phyloP scores from a whole-genome alignment of 331 rosid genomes.

The Quercus tomentella region DNA sequence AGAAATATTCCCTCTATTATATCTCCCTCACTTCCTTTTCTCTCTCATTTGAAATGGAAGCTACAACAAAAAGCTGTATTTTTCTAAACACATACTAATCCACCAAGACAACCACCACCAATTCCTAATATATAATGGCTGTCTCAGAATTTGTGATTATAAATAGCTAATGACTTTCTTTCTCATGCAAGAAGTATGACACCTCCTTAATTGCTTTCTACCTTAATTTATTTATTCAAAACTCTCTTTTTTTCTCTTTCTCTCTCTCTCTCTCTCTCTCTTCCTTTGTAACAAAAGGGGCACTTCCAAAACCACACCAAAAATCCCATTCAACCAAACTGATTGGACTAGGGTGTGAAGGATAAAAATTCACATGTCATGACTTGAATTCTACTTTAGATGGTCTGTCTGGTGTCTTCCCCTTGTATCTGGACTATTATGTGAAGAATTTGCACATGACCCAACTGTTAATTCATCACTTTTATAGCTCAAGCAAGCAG shows the following conservation, averaged over 20 bases:
- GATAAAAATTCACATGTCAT: slow-evolving; percentile 37
- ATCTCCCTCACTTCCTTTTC: slow-evolving; percentile 7
- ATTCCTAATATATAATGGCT: slow-evolving; percentile 20
- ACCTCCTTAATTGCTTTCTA: slow-evolving; percentile 8
- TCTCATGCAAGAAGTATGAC: slow-evolving; percentile 25
- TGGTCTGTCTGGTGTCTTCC: slow-evolving; percentile 38
- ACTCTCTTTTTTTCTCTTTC: not conserved
- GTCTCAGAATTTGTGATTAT: slow-evolving; percentile 27
- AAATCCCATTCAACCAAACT: slow-evolving; percentile 60
- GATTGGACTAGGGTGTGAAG: slow-evolving; percentile 35
- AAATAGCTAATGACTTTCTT: slow-evolving; percentile 11
- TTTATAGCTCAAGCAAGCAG: slow-evolving; percentile 54
- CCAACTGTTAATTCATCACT: slow-evolving; percentile 51
- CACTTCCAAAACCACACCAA: slow-evolving; percentile 40
- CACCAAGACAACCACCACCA: slow-evolving; percentile 33
- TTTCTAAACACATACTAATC: slow-evolving; percentile 14
- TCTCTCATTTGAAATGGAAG: slow-evolving; percentile 7
- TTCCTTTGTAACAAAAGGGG: slow-evolving; percentile 3
- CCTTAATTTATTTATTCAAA: slow-evolving; percentile 22
- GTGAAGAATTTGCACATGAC: slow-evolving; percentile 48
- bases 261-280: slow-evolving; percentile 2
- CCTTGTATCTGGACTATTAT: slow-evolving; percentile 33
- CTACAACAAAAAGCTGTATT: slow-evolving; percentile 9
- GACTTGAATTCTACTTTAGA: slow-evolving; percentile 33
- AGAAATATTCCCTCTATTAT: not conserved